Evolutionary conservation across 2,329 filamentous ascomycete species (phyloP), one percentile per base, ranked within the genome.

Genomic region (Aspergillus candidus): DNA sequence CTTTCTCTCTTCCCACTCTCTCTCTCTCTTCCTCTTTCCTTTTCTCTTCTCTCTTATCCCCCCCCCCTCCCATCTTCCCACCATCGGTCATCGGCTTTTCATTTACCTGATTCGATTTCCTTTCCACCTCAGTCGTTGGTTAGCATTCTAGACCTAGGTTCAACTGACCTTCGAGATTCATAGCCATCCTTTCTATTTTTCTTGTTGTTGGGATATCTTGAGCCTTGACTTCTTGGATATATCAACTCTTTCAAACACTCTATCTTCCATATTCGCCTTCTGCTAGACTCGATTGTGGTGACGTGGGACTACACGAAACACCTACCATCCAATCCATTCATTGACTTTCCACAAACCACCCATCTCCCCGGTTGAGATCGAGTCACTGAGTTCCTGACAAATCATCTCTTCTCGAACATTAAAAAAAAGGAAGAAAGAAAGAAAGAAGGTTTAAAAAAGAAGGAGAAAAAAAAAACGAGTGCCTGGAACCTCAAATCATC

Each of bases 1-100:
- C 32, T 33, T 32, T 45, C 27, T 6, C 18, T 6, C 18, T 18
- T 18, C 18, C 18, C 18, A 18, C 18, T 18, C 40, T 41, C 30
- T 42, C 33, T 41, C 36, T 40, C 41, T 47, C 39, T 33, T 40
- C 40, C 38, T 41, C 44, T 47, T 30, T 35, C 44, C 38, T 17
- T 47, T 33, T 38, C 34, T 41, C 37, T 36, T 15, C 30, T n/a
- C 43, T 44, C 43, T 47, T 44, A 54, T 43, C 51, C 37, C 35
- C 29, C 34, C 18, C 35, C 39, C 44, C 35, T 39, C 44, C 35
- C 44, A 38, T 41, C 38, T 12, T 49, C 42, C 43, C 34, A 38
- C 32, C 17, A 40, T 32, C 36, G 30, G 32, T 22, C 39, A 13
- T 47, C 14, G 13, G 44, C 31, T 29, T 34, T 46, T 22, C 2